Evolutionary conservation across 257 asterid genomes (phyloP), one percentile per base, ranked within the genome.

Genomic region (Jasminum sambac): DNA sequence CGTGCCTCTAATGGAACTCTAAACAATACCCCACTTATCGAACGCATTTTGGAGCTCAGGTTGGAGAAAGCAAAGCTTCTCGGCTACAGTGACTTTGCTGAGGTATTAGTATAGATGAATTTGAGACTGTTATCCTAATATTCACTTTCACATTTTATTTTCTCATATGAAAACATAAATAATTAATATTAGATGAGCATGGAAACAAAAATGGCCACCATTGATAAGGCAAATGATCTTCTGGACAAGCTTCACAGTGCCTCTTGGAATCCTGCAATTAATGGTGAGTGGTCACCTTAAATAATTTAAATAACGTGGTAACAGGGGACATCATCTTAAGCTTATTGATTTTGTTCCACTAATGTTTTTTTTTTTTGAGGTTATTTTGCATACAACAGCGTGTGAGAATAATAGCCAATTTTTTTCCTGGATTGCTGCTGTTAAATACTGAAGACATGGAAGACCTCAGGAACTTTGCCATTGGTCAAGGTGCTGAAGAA

Each of bases 1-100:
- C 96, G 96, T 72, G 97, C 95, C 72, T 90, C 96, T 43, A 79
- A 84, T 50, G 97, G 92, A 57, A 79, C 84, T 75, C 74, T 85
- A 41, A 90, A 88, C 78, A 90, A 90, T 77, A 88, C 90, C 0
- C 84, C 85, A 64, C 80, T 87, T 69, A 87, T 90, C 60, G 89
- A 88, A 66, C 79, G 84, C 39, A 82, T 88, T 66, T 79, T 90
- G 76, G 84, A 83, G 82, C 97, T 88, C 69, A 85, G 96, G 72
- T 80, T 85, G 81, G 90, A 88, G 80, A 88, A 87, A 75, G 89
- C 96, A 66, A 83, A 84, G 76, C 90, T 91, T 78, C 89, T 89
- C 44, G 93, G 96, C 59, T 77, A 85, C 72, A 78, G 76, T 26
- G 87, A 82, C 85, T 89, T 81, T 79, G 97, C 91, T 16, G 92